A percentile compares a stretch with the other conserved stretches of the same genome.
These are phyloP conservation scores for Spathaspora hagerdaliae DNA, from an alignment of 805 yeast species.

Conservation along the genomic window DNA sequence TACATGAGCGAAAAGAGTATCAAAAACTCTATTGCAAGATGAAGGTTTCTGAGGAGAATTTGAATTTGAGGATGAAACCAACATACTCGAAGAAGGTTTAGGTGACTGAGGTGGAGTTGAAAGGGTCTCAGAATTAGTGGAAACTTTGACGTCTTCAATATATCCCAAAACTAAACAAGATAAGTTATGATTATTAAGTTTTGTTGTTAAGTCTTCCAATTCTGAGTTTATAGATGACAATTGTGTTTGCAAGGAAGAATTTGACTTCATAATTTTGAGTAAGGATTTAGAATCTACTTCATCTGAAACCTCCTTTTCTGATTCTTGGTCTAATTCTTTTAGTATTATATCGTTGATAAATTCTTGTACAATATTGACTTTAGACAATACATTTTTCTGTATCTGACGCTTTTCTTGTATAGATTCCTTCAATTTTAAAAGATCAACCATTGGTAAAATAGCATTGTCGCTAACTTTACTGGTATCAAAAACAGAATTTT, in stretches of 20 bases:
- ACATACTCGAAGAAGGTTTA: not conserved
- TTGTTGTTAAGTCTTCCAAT: slow-evolving; percentile 21
- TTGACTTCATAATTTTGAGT: slow-evolving; percentile 29
- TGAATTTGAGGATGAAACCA: not conserved
- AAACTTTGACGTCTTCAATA: slow-evolving; percentile 38
- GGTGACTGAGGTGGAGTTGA: not conserved
- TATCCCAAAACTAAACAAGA: slow-evolving; percentile 46
- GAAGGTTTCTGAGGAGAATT: not conserved
- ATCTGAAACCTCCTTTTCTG: not conserved
- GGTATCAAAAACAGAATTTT: slow-evolving; percentile 40
- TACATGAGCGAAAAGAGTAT: slow-evolving; percentile 43
- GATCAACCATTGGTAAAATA: slow-evolving; percentile 25
- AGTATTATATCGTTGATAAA: slow-evolving; percentile 25
- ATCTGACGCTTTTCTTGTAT: slow-evolving; percentile 28
- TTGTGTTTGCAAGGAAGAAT: slow-evolving; percentile 27
- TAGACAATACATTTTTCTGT: slow-evolving; percentile 26
- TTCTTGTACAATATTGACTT: slow-evolving; percentile 28
- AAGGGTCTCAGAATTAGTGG: slow-evolving; percentile 7
- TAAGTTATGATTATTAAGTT: slow-evolving; percentile 39
- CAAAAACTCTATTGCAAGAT: slow-evolving; percentile 19
- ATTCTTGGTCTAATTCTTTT: not conserved
- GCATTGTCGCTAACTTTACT: slow-evolving; percentile 30
- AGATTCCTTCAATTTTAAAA: slow-evolving; percentile 23
- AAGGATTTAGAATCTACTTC: slow-evolving; percentile 26
- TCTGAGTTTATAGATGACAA: slow-evolving; percentile 22